phyloP scores from a whole-genome alignment of 2,329 filamentous ascomycete species.

The Sporothrix dimorphospora region DNA sequence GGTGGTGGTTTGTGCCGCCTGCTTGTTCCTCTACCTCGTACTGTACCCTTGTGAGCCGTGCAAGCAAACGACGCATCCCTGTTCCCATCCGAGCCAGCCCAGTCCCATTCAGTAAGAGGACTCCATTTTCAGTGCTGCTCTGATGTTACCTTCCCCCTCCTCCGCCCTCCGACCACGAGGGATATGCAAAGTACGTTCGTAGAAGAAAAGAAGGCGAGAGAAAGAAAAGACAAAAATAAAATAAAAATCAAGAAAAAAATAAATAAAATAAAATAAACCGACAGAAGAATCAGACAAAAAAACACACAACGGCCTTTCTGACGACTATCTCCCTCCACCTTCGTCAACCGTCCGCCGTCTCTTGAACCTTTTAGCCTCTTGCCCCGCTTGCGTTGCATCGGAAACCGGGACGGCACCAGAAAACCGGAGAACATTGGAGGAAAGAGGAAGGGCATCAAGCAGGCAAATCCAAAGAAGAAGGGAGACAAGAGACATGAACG shows the following conservation, averaged over 20 bases:
- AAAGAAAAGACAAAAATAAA: not conserved
- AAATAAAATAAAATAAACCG: not conserved
- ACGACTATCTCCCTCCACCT: not conserved
- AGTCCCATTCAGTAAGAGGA: not conserved
- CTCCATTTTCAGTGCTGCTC: constrained; percentile 17
- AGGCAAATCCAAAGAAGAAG: not conserved
- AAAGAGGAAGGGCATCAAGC: not conserved
- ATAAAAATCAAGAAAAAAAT: not conserved
- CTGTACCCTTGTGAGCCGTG: not conserved
- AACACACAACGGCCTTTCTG: not conserved
- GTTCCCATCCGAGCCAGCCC: not conserved
- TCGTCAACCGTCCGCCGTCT: not conserved
- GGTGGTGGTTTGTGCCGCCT: not conserved
- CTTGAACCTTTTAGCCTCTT: not conserved
- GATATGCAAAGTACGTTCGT: not conserved
- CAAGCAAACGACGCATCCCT: not conserved
- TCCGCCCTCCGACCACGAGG: not conserved
- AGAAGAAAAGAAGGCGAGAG: not conserved
- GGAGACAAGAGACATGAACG: not conserved
- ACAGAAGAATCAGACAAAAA: not conserved
- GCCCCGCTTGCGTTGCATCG: constrained; percentile 1
- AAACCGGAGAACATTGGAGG: not conserved
- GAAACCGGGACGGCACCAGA: not conserved
- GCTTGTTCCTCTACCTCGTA: not conserved
- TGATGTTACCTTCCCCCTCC: not conserved